Percentiles rank a stretch among this genome's conserved stretches.
phyloP scores from a whole-genome alignment of 2,329 filamentous ascomycete species.

The Aureobasidium pullulans region DNA sequence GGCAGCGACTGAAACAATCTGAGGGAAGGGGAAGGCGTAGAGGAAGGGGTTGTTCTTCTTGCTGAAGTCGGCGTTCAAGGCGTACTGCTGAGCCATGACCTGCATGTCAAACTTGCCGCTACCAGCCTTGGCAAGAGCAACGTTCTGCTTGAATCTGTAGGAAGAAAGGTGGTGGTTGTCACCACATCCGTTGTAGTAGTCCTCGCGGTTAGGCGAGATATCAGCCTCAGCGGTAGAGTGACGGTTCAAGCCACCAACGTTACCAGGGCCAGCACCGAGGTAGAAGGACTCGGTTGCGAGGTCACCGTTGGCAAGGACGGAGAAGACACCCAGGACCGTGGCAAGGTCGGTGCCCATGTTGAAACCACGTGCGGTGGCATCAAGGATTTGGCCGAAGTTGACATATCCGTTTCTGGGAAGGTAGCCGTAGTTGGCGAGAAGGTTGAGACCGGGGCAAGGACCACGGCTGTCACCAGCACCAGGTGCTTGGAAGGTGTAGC shows the following conservation, averaged over 20 bases:
- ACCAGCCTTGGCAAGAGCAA: slow-evolving; percentile 18
- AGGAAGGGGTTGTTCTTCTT: slow-evolving; percentile 26
- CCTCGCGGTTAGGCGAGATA: slow-evolving; percentile 26
- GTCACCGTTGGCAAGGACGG: slow-evolving; percentile 25
- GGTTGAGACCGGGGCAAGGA: slow-evolving; percentile 35
- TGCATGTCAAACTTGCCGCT: slow-evolving; percentile 23
- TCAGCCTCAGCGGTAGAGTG: slow-evolving; percentile 26
- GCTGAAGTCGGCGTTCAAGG: slow-evolving; percentile 14
- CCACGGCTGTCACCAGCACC: slow-evolving; percentile 25
- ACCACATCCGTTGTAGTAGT: slow-evolving; percentile 29
- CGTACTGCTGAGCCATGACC: slow-evolving; percentile 23
- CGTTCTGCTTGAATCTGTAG: slow-evolving; percentile 25
- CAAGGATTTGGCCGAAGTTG: slow-evolving; percentile 27
- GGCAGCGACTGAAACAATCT: slow-evolving; percentile 24
- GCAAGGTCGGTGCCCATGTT: slow-evolving; percentile 34
- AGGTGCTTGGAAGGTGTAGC: slow-evolving; percentile 22
- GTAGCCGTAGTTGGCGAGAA: slow-evolving; percentile 35
- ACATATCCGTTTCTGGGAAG: slow-evolving; percentile 34
- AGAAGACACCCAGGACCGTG: slow-evolving; percentile 29
- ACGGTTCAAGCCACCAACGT: slow-evolving; percentile 24
- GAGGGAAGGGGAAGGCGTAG: slow-evolving; percentile 29
- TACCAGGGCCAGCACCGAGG: slow-evolving; percentile 20
- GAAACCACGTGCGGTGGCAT: slow-evolving; percentile 28
- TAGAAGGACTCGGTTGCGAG: slow-evolving; percentile 22
- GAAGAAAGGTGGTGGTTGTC: slow-evolving; percentile 28